These are phyloP conservation scores for Tricholomella constricta DNA, from an alignment of 768 basidiomycete species.

Conservation along the genomic window DNA sequence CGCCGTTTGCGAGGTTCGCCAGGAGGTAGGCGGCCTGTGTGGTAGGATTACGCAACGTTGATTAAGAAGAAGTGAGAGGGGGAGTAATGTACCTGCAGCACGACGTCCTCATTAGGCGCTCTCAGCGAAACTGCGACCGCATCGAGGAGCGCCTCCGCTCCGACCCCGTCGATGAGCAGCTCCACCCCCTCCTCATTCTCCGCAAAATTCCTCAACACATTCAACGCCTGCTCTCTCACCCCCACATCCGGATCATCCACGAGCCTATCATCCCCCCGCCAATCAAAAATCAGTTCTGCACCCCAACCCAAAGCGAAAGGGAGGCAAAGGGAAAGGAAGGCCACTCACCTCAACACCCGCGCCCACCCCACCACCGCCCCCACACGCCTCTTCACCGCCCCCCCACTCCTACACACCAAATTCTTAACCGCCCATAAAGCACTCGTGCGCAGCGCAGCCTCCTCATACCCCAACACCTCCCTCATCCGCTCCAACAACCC, in stretches of 20 bases:
- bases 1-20: conserved; percentile 70
- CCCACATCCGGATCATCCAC: conserved; percentile 52
- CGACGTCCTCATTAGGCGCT: conserved; percentile 53
- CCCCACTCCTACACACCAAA: conserved; percentile 62
- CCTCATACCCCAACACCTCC: conserved; percentile 42
- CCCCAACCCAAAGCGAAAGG: background rate
- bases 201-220: conserved; percentile 66
- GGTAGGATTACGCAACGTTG: background rate
- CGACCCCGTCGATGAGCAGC: conserved; percentile 58
- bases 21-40: conserved; percentile 56
- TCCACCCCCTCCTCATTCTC: conserved; percentile 66
- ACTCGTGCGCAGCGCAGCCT: conserved; percentile 38
- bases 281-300: background rate
- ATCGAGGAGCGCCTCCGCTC: conserved; percentile 44
- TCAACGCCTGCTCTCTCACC: conserved; percentile 72
- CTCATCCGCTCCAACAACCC: conserved; percentile 69
- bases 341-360: conserved; percentile 53
- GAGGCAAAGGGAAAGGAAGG: background rate
- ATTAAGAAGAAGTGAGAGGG: background rate
- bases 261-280: too few relatives aligned
- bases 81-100: conserved; percentile 44
- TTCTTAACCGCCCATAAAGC: conserved; percentile 91
- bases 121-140: conserved; percentile 51
- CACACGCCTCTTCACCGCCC: conserved; percentile 63
- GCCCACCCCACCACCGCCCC: conserved; percentile 74